These are phyloP conservation scores for Candida palmyrensis DNA, from an alignment of 805 yeast species.

Conservation along the genomic window DNA sequence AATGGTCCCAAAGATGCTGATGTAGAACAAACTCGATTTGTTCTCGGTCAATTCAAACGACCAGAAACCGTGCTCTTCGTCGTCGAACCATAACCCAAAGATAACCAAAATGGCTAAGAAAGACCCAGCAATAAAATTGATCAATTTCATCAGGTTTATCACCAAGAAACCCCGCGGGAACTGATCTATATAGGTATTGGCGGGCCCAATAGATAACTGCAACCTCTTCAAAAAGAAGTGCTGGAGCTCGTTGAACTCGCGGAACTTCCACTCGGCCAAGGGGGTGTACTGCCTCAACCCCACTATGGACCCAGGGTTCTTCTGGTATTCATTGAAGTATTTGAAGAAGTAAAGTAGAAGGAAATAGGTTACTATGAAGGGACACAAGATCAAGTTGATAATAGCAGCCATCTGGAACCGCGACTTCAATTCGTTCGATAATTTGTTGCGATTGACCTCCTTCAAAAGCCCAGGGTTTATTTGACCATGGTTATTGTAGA, in stretches of 20 bases:
- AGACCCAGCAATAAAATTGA: conserved; percentile 75
- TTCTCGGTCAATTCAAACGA: conserved; percentile 84
- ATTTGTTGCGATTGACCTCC: conserved; percentile 59
- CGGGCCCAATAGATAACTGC: conserved; percentile 71
- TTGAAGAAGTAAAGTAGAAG: conserved; percentile 79
- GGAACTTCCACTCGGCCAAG: conserved; percentile 87
- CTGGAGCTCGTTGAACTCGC: conserved; percentile 91
- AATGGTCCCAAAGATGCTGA: conserved; percentile 81
- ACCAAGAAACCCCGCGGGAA: conserved; percentile 72
- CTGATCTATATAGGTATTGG: conserved; percentile 79
- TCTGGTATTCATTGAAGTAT: conserved; percentile 87
- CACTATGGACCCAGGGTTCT: conserved; percentile 77
- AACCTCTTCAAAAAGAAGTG: conserved; percentile 82
- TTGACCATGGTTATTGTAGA: conserved; percentile 81
- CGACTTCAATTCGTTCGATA: conserved; percentile 66
- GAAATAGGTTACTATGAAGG: conserved; percentile 81
- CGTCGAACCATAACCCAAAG: conserved; percentile 72
- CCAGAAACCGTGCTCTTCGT: conserved; percentile 72
- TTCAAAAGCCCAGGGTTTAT: conserved; percentile 66
- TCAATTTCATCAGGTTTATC: conserved; percentile 30
- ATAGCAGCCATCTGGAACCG: conserved; percentile 86
- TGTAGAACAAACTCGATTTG: conserved; percentile 78
- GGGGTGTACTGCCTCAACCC: conserved; percentile 81
- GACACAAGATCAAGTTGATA: conserved; percentile 76
- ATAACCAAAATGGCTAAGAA: conserved; percentile 72